Evolutionary conservation across 805 yeast species (phyloP).

Genomic region (Saccharomycodes ludwigii): DNA sequence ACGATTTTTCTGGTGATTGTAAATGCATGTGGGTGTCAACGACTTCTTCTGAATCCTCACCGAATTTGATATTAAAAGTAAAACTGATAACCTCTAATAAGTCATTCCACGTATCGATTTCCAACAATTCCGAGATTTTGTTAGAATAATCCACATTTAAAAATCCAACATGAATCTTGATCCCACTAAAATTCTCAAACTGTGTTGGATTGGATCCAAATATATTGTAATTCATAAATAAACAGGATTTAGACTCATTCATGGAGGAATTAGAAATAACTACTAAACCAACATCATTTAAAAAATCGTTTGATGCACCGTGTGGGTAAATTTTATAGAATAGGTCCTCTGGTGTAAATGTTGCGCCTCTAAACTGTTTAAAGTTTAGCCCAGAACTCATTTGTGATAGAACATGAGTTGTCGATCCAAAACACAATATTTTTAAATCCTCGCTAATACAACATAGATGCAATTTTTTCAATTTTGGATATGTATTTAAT

Average conservation of each 20-base stretch:
- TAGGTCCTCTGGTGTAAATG: no score
- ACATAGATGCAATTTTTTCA: constrained; percentile 1
- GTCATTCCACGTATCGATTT: constrained; percentile 18
- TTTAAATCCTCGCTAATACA: constrained; percentile 3
- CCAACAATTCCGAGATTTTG: constrained; percentile 18
- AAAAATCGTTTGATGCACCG: no score
- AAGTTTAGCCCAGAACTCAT: no score
- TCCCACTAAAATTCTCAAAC: no score
- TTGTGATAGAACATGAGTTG: constrained; percentile 2
- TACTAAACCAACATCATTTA: constrained; percentile 11
- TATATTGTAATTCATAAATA: constrained; percentile 13
- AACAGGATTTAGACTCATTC: constrained; percentile 14
- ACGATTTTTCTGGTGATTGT: no score
- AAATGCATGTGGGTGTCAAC: no score
- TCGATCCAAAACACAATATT: constrained; percentile 3
- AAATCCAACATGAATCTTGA: constrained; percentile 23
- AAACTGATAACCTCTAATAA: constrained; percentile 20
- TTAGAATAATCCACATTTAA: constrained; percentile 22
- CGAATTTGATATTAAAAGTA: constrained; percentile 19
- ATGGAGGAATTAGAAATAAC: constrained; percentile 17
- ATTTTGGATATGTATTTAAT: background rate
- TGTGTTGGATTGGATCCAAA: constrained; percentile 14
- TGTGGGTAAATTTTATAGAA: no score
- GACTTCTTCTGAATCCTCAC: constrained; percentile 18
- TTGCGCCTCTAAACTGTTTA: no score